Evolutionary conservation across 345 rosid genomes (phyloP), one percentile per base, ranked within the genome.

Genomic region (Aquilaria malaccensis): DNA sequence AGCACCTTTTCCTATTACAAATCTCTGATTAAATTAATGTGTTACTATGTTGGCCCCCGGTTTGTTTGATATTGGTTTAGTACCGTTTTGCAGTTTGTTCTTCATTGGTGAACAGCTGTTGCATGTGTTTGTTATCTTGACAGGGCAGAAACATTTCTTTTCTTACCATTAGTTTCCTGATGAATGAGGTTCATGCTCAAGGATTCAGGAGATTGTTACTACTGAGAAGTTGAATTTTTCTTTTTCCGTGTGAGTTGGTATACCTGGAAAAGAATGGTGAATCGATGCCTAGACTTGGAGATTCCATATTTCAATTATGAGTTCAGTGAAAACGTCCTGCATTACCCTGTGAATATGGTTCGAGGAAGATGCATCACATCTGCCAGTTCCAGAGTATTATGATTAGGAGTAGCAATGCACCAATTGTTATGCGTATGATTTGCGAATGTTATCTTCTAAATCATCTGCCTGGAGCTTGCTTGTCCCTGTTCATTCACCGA

Each of bases 111-210:
- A 58, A 37, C 33, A 45, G 65, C 31, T 69, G n/a, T 33, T 61
- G 78, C 60, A 58, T 33, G 74, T 7, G 57, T 32, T 37, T 13
- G 13, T 56, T 66, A n/a, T 29, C 30, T 12, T 30, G 43, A 1
- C 15, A 29, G 52, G 31, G 13, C 41, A 13, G 47, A 59, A 11
- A 30, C 2, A 22, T 2, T 3, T 13, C 10, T 9, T 59, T 10
- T 59, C 52, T 45, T 22, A 22, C 6, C 45, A 15, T 14, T 22
- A 7, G 32, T 1, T 33, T 33, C 52, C 7, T 33, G 50, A 31
- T 52, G 55, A 56, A 22, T 55, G 29, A 7, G 46, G 31, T 59
- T 52, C 48, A 50, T 53, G 58, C 52, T 30, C 1, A 9, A 45
- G 32, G 62, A n/a, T 15, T 48, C 33, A 13, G 50, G 57, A 53